A percentile compares a stretch with the other conserved stretches of the same genome.
Evolutionary conservation across 2,329 filamentous ascomycete species (phyloP).

Genomic region (Chalaropsis thielavioides): DNA sequence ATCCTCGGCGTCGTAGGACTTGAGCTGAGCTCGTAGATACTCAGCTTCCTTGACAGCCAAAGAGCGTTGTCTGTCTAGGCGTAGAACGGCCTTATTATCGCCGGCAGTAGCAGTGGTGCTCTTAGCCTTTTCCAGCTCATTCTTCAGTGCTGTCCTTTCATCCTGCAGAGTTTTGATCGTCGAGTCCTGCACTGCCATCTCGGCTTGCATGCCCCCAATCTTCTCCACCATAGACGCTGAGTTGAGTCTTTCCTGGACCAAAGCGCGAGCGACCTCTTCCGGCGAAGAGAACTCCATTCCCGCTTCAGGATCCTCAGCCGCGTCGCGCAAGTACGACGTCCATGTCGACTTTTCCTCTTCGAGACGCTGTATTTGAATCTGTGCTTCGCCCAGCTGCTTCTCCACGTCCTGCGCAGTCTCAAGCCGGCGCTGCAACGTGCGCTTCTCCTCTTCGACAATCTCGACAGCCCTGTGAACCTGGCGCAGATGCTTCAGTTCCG

Average conservation of each 20-base stretch:
- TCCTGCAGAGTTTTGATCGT: constrained; percentile 57
- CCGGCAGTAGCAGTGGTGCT: constrained; percentile 32
- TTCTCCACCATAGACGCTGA: constrained; percentile 67
- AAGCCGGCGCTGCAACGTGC: constrained; percentile 61
- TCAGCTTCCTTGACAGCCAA: constrained; percentile 87
- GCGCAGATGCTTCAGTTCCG: constrained; percentile 68
- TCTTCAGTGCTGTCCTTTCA: constrained; percentile 49
- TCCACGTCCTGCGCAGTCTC: constrained; percentile 61
- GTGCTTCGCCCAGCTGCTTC: constrained; percentile 61
- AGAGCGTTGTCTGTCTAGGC: constrained; percentile 72
- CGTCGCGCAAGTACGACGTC: constrained; percentile 61
- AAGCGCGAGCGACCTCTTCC: constrained; percentile 69
- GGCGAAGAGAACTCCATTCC: constrained; percentile 71
- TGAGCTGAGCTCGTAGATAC: constrained; percentile 82
- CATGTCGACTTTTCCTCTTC: constrained; percentile 81
- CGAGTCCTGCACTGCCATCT: constrained; percentile 62
- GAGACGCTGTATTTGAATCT: constrained; percentile 69
- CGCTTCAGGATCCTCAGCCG: constrained; percentile 39
- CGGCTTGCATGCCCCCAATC: constrained; percentile 63
- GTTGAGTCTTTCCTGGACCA: constrained; percentile 69
- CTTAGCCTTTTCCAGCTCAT: constrained; percentile 58
- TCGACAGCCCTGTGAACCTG: constrained; percentile 77
- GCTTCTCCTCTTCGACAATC: constrained; percentile 90
- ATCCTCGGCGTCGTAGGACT: constrained; percentile 78
- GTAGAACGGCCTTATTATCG: constrained; percentile 53